Evolutionary conservation across 108 stramenopile species (phyloP), one percentile per base, ranked within the genome.

Genomic region (Pseudonitzschia pungens): DNA sequence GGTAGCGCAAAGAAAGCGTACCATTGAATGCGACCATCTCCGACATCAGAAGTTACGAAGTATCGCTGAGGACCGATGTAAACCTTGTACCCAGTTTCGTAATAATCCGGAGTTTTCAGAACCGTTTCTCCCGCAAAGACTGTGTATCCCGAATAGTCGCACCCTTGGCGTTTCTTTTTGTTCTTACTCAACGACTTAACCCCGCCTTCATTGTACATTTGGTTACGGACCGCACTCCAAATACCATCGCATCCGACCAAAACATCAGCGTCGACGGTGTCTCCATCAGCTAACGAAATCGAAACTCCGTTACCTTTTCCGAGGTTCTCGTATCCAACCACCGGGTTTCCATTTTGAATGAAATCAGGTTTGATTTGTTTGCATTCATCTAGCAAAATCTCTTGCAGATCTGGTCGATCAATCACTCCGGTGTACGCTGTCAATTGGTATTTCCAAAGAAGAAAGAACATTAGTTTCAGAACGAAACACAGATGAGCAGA

Each of bases 1-100:
- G 98, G 96, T n/a, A 96, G 81, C n/a, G 95, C 96, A 71, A 97
- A 92, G 81, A 98, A 97, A 42, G 98, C 95, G 73, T 98, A 98
- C 98, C 98, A 98, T 83, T 98, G 98, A 74, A 98, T 84, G 44
- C 98, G 91, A 1, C 98, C 98, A 63, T 90, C 85, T 10, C 98
- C 98, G 15, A 98, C 96, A 87, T 98, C 98, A 15, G 83, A 85
- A 15, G 96, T 97, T n/a, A 98, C 98, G 71, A 98, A 98, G 81
- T 98, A 98, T 64, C 95, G 75, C 68, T 95, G 85, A 5, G 98
- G 96, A 40, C 96, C 98, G 74, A 98, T 97, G 90, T 98, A 98
- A 1, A 94, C 98, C 84, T 97, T 94, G 83, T 93, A 95, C 11
- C 92, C 92, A 10, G 96, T 96, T 63, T 97, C 96, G 79, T 90